Evolutionary conservation across 2,329 filamentous ascomycete species (phyloP), one percentile per base, ranked within the genome.

Genomic region (Tolypocladium tundrense): DNA sequence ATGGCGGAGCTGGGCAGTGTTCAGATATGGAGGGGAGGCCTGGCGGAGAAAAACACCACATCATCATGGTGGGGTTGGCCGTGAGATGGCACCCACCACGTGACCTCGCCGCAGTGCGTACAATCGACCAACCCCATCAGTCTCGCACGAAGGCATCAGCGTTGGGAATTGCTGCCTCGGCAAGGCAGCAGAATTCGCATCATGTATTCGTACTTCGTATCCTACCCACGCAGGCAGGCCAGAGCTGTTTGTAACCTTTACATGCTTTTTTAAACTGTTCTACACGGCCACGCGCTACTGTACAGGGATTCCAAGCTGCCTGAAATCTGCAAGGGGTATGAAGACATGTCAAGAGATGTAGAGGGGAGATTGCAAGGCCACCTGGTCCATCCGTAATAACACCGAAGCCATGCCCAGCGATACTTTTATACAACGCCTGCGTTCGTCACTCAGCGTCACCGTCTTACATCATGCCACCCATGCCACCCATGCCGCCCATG

Each of bases 401-500:
- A 79, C 77, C 78, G 65, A 75, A 75, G 69, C 77, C 75, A 78
- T 77, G 73, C 75, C 68, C 63, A 60, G 62, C 53, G 51, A 60
- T 62, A 62, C 61, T 65, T 65, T 68, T 67, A 61, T 67, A 69
- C 67, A 70, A 63, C 61, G 61, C 60, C 59, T 58, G 27, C 53
- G 27, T 50, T 10, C 27, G 39, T 66, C 58, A 61, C 61, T 58
- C 57, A 14, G 53, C 57, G 51, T 56, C n/a, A 35, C 50, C 62
- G 60, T 71, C 67, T 81, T 81, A 84, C 81, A 83, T 83, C 81
- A 84, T 83, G 58, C 79, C 79, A n/a, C 80, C 81, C 82, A 85
- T 81, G 31, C 81, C 80, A 11, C 77, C 79, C 77, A 80, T 81
- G 53, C 79, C 79, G 31, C 79, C 80, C 86, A 90, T 90, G 65